Conservation (phyloP, 371 early-diverging fungal genomes). For the Mucor ambiguus region DNA sequence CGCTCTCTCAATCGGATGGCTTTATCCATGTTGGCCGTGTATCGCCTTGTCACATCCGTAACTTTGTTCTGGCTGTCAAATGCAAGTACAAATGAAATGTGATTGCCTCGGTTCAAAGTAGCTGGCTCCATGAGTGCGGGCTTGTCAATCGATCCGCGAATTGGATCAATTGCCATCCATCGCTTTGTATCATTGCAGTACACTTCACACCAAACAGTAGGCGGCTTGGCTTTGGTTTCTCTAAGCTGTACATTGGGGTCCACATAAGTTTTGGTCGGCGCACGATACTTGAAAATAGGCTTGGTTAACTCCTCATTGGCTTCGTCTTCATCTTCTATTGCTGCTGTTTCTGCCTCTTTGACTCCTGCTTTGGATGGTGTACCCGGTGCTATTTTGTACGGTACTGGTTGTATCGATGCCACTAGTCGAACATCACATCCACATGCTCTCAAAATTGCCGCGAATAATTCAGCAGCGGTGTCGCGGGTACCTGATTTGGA, state of each 20-base stretch:
- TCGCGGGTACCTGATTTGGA: slow-evolving; percentile 44
- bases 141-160: slow-evolving; percentile 55
- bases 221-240: slow-evolving; percentile 35
- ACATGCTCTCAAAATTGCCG: slow-evolving; percentile 55
- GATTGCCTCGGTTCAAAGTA: slow-evolving; percentile 34
- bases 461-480: slow-evolving; percentile 61
- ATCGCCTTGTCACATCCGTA: slow-evolving; percentile 74
- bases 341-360: neutral
- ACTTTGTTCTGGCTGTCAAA: slow-evolving; percentile 39
- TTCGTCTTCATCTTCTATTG: neutral
- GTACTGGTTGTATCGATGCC: slow-evolving; percentile 67
- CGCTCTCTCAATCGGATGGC: slow-evolving; percentile 60
- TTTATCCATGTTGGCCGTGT: slow-evolving; percentile 57
- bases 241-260: slow-evolving; percentile 31
- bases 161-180: slow-evolving; percentile 72
- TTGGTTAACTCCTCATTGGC: neutral
- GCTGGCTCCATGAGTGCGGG: slow-evolving; percentile 60
- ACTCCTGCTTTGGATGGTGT: slow-evolving; percentile 18
- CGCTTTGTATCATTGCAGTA: slow-evolving; percentile 39
- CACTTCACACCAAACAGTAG: slow-evolving; percentile 67
- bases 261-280: slow-evolving; percentile 15
- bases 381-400: slow-evolving; percentile 48
- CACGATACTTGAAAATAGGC: slow-evolving; percentile 27
- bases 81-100: slow-evolving; percentile 65
- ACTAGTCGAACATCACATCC: slow-evolving; percentile 63